These are phyloP conservation scores for Fusarium zealandicum DNA, from an alignment of 2,329 filamentous ascomycete species.

Conservation along the genomic window DNA sequence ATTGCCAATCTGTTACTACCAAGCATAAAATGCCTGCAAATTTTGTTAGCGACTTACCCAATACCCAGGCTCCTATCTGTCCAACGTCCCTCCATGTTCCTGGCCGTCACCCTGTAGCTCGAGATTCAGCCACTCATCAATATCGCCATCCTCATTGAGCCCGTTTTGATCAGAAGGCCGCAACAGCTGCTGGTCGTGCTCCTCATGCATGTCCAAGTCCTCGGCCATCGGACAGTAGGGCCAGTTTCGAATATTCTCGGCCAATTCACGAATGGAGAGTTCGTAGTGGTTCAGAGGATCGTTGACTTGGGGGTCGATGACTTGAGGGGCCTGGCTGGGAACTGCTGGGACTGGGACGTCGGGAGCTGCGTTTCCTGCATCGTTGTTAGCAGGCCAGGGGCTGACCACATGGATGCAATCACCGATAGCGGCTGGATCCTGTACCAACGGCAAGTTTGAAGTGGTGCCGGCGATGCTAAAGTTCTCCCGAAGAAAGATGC, in stretches of 20 bases:
- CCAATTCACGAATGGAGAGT: neutral
- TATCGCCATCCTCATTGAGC: neutral
- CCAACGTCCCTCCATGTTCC: neutral
- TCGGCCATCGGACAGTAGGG: too few species aligned
- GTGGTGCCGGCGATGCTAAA: neutral
- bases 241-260: neutral
- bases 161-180: too few species aligned
- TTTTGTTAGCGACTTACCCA: neutral
- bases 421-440: neutral
- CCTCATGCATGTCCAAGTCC: neutral
- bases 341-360: neutral
- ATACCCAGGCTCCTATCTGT: neutral
- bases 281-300: too few species aligned
- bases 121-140: neutral
- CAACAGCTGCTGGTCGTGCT: neutral
- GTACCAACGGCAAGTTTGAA: neutral
- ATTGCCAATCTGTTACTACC: neutral
- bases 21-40: too few species aligned
- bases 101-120: neutral
- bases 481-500: neutral
- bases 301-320: neutral
- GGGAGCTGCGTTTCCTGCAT: neutral
- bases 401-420: neutral
- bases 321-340: neutral
- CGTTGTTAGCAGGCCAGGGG: neutral